A percentile compares a stretch with the other conserved stretches of the same genome.
Evolutionary conservation across 345 rosid species (phyloP).

Genomic region (Gossypioides kirkii): DNA sequence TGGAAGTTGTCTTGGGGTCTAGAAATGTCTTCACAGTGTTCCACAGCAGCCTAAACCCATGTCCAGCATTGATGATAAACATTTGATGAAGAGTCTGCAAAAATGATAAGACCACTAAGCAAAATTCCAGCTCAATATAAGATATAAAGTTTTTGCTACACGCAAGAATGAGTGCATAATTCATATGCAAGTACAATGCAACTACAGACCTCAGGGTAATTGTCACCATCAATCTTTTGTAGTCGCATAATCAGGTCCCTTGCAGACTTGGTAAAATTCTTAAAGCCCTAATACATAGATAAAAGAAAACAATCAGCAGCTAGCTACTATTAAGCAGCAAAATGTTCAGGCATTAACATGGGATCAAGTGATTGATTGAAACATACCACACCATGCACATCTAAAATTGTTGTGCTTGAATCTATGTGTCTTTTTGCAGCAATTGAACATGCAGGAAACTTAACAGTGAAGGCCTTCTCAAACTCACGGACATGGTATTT

Average conservation of each 20-base stretch:
- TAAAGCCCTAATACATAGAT: constrained; percentile 54
- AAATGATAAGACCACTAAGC: constrained; percentile 15
- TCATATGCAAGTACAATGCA: not conserved
- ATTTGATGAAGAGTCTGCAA: constrained; percentile 91
- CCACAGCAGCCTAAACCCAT: constrained; percentile 88
- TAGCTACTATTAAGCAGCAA: constrained; percentile 11
- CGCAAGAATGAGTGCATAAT: not conserved
- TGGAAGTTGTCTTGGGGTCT: constrained; percentile 93
- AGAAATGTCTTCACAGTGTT: constrained; percentile 81
- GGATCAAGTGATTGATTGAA: constrained; percentile 5
- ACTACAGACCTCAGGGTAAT: constrained; percentile 82
- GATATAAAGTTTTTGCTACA: not conserved
- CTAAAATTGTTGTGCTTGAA: constrained; percentile 91
- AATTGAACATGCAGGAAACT: constrained; percentile 87
- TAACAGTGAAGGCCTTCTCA: constrained; percentile 72
- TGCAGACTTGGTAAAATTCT: constrained; percentile 87
- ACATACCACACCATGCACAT: constrained; percentile 97
- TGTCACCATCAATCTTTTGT: constrained; percentile 96
- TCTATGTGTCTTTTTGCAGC: constrained; percentile 95
- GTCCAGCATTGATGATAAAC: constrained; percentile 96
- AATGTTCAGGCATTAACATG: not conserved
- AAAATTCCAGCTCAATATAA: constrained; percentile 13
- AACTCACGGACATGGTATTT: constrained; percentile 90
- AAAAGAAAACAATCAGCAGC: constrained; percentile 1
- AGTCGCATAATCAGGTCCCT: constrained; percentile 84